Base-by-base conservation (phyloP, 495 filamentous ascomycete genomes). In the Cryomyces minteri region DNA sequence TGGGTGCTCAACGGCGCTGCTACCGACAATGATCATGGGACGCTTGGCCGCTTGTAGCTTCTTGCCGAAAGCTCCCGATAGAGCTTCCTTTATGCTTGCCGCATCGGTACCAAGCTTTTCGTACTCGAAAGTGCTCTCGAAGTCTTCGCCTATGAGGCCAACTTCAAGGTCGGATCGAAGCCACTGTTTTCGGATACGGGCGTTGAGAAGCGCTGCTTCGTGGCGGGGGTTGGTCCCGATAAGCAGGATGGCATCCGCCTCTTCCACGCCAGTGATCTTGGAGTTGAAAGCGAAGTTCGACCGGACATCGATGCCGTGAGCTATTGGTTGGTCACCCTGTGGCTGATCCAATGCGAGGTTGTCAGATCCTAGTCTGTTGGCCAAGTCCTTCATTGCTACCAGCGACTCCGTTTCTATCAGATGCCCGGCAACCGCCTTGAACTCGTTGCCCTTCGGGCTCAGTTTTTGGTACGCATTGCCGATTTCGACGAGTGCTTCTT, bases 211-310 rank as follows among this genome's bases (percentile, higher is more conserved):
- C 38, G 90, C 85, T 40, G 90, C 90, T 64, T 98, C 90, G 52
- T 88, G 80, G 45, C 90, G 78, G 30, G 90, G 82, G 66, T 98
- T 98, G 48, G 85, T 94, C 49, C 88, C 90, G 51, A 96, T 72
- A 18, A 98, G 72, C 44, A 98, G 80, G 45, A 98, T 83, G 51
- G 73, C 77, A 63, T 96, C 90, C 36, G 88, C 86, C 50, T 92
- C 84, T 62, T 96, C 90, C 31, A 96, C 82, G 53, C 82, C 88
- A 57, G 72, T 79, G 53, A 98, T 88, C 62, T 77, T 85, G 31
- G 86, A 93, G 71, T 98, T 98, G 72, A 98, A 93, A 38, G 84
- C 69, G 59, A 92, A 98, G 66, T 88, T 96, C 39, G 86, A 82
- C 40, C 90, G 85, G 46, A 95, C 73, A 58, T 96, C 90, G 51